Evolutionary conservation across 1,284 basidiomycete genomes (phyloP), one percentile per base, ranked within the genome.

Genomic region (Rhizopogon hawkerae): DNA sequence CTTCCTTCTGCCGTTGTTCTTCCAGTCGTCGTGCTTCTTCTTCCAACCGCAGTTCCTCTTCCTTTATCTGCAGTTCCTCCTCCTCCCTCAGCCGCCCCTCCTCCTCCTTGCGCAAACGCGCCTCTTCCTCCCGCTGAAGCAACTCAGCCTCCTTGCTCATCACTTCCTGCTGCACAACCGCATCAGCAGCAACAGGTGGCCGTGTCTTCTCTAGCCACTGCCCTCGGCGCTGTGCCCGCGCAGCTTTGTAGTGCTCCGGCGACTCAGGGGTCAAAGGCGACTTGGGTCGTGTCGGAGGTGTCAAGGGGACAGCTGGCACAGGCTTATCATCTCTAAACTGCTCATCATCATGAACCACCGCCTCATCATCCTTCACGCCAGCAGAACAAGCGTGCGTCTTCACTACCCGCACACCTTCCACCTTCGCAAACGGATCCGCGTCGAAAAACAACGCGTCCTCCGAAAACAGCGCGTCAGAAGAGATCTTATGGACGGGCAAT

Each of bases 381-480:
- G 18, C 37, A 13, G n/a, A 11, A 43, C 31, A 18, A 5, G 51
- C 10, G 5, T 3, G 41, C 3, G 21, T 43, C 36, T 47, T 56
- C 9, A 66, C 2, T 64, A 78, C 58, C 56, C 58, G 71, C 10
- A 81, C 76, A 13, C 75, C 75, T 36, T 75, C 71, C 0, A 60
- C 62, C 55, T 73, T 74, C 5, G 80, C 79, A 60, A 82, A 82
- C 2, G 79, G 80, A 56, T 82, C 79, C 18, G 74, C 73, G 44
- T 78, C 77, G 24, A 78, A 53, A 38, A 66, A 56, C 3, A 68
- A 51, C 13, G 57, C 55, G 34, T 66, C 57, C 42, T 54, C 55
- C 47, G 48, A 37, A 3, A 37, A 47, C n/a, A 29, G 16, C 37
- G 31, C 38, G 56, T 23, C 48, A 36, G 2, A 54, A 46, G 34